Conservation (phyloP, 2,329 filamentous ascomycete genomes). For the Coniochaeta prunicola region DNA sequence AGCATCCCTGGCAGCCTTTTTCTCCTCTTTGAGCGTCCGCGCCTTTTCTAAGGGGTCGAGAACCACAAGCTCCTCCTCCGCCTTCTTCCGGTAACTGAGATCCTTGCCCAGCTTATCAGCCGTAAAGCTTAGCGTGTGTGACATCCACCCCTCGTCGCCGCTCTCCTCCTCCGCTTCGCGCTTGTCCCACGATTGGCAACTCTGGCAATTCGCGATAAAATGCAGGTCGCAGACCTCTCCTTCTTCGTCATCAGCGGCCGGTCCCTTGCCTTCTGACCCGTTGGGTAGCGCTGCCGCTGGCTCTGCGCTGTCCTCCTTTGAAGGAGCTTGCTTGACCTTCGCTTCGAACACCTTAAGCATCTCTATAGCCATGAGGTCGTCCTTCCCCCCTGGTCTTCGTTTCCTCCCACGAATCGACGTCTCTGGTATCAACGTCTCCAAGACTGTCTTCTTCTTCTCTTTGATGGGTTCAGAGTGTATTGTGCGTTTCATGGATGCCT, state of each 20-base stretch:
- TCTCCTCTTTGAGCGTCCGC: constrained; percentile 61
- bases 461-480: constrained; percentile 40
- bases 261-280: constrained; percentile 16
- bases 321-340: constrained; percentile 55
- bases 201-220: constrained; percentile 93
- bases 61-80: constrained; percentile 83
- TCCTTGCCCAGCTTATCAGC: constrained; percentile 91
- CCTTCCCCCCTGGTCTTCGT: constrained; percentile 49
- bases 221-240: constrained; percentile 82
- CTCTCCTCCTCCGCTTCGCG: constrained; percentile 48
- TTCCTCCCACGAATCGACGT: constrained; percentile 66
- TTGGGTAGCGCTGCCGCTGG: constrained; percentile 9
- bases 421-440: constrained; percentile 69
- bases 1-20: constrained; percentile 50
- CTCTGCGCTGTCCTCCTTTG: constrained; percentile 23
- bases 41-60: constrained; percentile 88
- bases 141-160: constrained; percentile 72
- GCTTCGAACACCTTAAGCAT: constrained; percentile 74
- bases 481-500: constrained; percentile 72
- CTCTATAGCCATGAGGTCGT: constrained; percentile 59
- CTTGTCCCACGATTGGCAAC: constrained; percentile 78
- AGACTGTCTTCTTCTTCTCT: constrained; percentile 56
- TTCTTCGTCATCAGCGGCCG: constrained; percentile 49
- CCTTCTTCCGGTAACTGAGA: constrained; percentile 81
- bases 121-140: constrained; percentile 75